These are phyloP conservation scores for Epichloe glyceriae DNA, from an alignment of 2,329 filamentous ascomycete genomes.

Conservation along the genomic window DNA sequence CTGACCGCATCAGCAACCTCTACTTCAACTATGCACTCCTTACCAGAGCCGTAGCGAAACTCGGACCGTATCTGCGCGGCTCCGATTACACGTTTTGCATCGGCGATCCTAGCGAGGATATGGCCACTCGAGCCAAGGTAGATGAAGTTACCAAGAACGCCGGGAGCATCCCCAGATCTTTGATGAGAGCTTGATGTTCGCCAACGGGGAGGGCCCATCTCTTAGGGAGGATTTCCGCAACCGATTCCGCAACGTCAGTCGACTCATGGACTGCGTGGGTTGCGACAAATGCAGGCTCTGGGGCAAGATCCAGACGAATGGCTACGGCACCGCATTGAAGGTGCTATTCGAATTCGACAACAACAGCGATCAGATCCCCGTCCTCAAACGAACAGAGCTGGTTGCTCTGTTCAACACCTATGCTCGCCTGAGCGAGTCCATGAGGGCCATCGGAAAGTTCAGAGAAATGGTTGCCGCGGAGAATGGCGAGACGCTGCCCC, in stretches of 20 bases:
- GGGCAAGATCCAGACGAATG: constrained; percentile 92
- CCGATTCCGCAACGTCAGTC: constrained; percentile 90
- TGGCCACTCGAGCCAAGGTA: constrained; percentile 67
- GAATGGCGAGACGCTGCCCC: constrained; percentile 23
- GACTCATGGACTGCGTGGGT: constrained; percentile 96
- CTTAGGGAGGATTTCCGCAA: constrained; percentile 96
- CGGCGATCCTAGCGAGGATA: constrained; percentile 69
- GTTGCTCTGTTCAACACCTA: constrained; percentile 93
- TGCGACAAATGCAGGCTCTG: constrained; percentile 97
- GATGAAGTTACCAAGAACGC: constrained; percentile 61
- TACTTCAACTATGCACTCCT: constrained; percentile 99
- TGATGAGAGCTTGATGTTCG: constrained; percentile 92
- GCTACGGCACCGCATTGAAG: constrained; percentile 90
- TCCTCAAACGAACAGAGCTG: constrained; percentile 76
- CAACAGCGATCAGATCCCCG: constrained; percentile 49
- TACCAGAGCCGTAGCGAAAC: constrained; percentile 79
- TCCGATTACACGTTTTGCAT: constrained; percentile 79
- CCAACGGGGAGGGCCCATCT: constrained; percentile 57
- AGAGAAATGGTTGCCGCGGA: constrained; percentile 35
- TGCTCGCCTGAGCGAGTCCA: constrained; percentile 69
- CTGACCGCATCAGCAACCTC: constrained; percentile 88
- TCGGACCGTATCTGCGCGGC: constrained; percentile 61
- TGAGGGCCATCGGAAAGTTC: constrained; percentile 66
- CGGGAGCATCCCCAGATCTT: constrained; percentile 66
- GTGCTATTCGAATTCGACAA: constrained; percentile 88